Conservation (phyloP, 176 grass and related monocot species). For the Cenchrus purpureus region DNA sequence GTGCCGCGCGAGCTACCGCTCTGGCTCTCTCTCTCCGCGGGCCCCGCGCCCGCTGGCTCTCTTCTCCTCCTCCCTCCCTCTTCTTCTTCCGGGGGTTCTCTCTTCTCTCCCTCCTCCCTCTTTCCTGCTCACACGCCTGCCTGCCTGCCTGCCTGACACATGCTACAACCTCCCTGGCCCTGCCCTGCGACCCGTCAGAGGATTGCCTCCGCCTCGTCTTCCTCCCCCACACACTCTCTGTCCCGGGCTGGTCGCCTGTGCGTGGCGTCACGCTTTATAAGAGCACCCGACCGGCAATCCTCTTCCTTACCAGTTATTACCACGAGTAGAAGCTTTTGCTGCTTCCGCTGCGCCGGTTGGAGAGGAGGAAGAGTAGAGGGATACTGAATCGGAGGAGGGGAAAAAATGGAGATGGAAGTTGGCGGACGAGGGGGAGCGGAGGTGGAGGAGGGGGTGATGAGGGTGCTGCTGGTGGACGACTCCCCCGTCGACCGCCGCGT, state of each 20-base stretch:
- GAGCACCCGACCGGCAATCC: neutral
- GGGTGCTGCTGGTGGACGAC: conserved; percentile 92
- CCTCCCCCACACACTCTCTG: neutral
- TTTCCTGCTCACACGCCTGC: neutral
- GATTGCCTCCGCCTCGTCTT: neutral
- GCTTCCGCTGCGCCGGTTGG: no score
- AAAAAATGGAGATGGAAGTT: conserved; percentile 22
- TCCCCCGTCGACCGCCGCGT: conserved; percentile 81
- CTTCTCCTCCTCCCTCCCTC: neutral
- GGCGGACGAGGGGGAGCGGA: neutral
- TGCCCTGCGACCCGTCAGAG: neutral
- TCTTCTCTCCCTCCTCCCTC: neutral
- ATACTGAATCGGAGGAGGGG: neutral
- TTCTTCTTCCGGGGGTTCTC: neutral
- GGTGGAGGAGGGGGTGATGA: conserved; percentile 49
- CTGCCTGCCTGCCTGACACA: neutral
- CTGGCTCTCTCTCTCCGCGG: neutral
- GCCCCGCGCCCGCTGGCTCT: neutral
- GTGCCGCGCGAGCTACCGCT: conserved; percentile 50
- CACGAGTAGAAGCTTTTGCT: neutral
- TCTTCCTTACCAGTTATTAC: neutral
- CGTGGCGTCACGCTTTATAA: conserved; percentile 27
- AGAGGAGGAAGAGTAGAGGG: neutral
- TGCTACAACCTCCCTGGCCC: neutral
- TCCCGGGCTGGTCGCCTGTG: neutral